A percentile compares a stretch with the other conserved stretches of the same genome.
These are phyloP conservation scores for Fusarium virguliforme DNA, from an alignment of 2,329 filamentous ascomycete species.

Conservation along the genomic window DNA sequence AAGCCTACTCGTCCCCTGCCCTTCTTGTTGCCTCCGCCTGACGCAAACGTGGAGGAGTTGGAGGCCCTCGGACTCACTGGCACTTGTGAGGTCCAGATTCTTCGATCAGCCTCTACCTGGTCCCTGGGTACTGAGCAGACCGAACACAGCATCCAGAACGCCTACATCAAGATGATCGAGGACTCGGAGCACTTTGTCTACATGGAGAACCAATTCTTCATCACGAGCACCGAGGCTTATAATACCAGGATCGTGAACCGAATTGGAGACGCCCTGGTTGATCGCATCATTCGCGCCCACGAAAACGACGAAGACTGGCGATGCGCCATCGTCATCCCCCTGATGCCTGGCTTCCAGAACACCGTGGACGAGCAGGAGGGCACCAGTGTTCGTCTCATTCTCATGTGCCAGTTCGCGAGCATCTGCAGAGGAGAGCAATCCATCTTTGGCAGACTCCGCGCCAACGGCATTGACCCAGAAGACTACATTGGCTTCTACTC, in stretches of 20 bases:
- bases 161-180: constrained; percentile 94
- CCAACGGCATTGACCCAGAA: constrained; percentile 88
- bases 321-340: constrained; percentile 88
- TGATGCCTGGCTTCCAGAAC: constrained; percentile 99
- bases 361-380: constrained; percentile 95
- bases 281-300: constrained; percentile 88
- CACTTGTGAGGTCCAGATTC: constrained; percentile 95
- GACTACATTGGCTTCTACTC: constrained; percentile 98
- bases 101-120: constrained; percentile 92
- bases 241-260: constrained; percentile 91
- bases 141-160: constrained; percentile 96
- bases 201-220: constrained; percentile 99
- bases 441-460: constrained; percentile 88
- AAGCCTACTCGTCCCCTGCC: constrained; percentile 95
- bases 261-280: constrained; percentile 94
- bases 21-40: constrained; percentile 92
- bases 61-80: constrained; percentile 91
- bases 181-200: constrained; percentile 98
- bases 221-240: constrained; percentile 91
- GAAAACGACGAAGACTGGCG: constrained; percentile 91
- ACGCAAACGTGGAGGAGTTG: constrained; percentile 88
- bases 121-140: constrained; percentile 90
- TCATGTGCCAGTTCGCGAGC: constrained; percentile 96
- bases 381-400: constrained; percentile 93
- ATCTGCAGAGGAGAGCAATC: constrained; percentile 94